Percentiles rank a stretch among this genome's conserved stretches.
Evolutionary conservation across 495 filamentous ascomycete species (phyloP).

Genomic region (Tuber melanosporum): DNA sequence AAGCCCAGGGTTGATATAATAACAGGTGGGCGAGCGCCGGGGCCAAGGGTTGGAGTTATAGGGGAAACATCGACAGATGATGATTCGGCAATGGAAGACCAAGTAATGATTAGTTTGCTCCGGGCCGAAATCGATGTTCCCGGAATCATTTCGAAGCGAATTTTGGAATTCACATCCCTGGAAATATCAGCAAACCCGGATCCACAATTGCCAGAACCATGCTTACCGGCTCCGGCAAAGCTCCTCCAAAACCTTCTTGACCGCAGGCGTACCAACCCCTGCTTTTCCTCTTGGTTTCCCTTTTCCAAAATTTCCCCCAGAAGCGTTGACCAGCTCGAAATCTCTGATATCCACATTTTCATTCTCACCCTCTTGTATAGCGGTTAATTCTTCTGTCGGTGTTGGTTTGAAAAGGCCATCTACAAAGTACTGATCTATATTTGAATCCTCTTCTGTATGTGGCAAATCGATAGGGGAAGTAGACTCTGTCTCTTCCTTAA

Average conservation of each 20-base stretch:
- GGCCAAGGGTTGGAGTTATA: constrained; percentile 44
- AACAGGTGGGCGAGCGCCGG: constrained; percentile 54
- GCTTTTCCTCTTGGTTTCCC: constrained; percentile 26
- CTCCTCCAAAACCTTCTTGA: constrained; percentile 61
- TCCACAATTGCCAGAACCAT: constrained; percentile 50
- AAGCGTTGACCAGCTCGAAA: constrained; percentile 75
- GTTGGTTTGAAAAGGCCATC: constrained; percentile 33
- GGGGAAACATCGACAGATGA: constrained; percentile 13
- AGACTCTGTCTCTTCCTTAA: neutral
- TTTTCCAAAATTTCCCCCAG: constrained; percentile 49
- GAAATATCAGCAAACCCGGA: constrained; percentile 62
- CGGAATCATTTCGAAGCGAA: constrained; percentile 33
- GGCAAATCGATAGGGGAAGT: neutral
- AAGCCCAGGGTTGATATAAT: constrained; percentile 44
- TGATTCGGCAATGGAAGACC: constrained; percentile 50
- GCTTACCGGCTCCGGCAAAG: constrained; percentile 72
- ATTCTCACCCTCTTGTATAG: constrained; percentile 43
- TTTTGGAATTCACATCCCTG: constrained; percentile 44
- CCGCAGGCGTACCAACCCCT: constrained; percentile 21
- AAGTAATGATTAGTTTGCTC: constrained; percentile 64
- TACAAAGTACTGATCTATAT: constrained; percentile 18
- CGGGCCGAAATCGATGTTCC: constrained; percentile 59
- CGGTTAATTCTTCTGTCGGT: constrained; percentile 48
- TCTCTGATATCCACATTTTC: constrained; percentile 59
- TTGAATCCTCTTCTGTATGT: constrained; percentile 12